Conservation (phyloP, 2,329 filamentous ascomycete genomes). For the Aurifilum marmelostoma region DNA sequence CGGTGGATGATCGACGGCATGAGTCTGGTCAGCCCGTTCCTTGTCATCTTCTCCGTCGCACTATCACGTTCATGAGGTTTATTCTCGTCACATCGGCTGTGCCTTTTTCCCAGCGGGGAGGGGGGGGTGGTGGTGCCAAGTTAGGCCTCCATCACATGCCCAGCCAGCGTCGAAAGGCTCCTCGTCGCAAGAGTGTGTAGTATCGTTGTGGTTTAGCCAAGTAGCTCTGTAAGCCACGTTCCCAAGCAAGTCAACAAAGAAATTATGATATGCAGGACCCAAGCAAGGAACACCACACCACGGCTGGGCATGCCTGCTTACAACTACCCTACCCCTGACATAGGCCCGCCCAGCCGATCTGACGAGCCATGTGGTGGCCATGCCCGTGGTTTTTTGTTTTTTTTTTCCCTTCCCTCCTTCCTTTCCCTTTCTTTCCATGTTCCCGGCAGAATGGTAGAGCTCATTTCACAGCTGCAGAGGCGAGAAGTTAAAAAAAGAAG, state of each 20-base stretch:
- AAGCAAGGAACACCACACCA: not conserved
- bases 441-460: constrained; percentile 13
- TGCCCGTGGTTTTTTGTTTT: not conserved
- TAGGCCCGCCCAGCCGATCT: not conserved
- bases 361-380: not conserved
- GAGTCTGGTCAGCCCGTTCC: too few relatives aligned
- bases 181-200: not conserved
- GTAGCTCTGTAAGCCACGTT: not conserved
- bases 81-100: not conserved
- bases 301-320: not conserved
- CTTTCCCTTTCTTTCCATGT: too few relatives aligned
- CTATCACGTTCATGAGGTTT: too few relatives aligned
- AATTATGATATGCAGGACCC: not conserved
- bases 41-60: too few relatives aligned
- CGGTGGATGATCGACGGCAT: too few relatives aligned
- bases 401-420: too few relatives aligned
- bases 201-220: not conserved
- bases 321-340: not conserved
- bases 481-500: constrained; percentile 2
- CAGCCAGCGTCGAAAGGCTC: too few relatives aligned
- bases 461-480: not conserved
- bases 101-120: not conserved
- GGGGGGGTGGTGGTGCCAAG: not conserved
- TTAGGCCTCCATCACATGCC: not conserved
- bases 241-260: not conserved